Evolutionary conservation across 257 asterid genomes (phyloP).

Genomic region (Przewalskia tangutica): DNA sequence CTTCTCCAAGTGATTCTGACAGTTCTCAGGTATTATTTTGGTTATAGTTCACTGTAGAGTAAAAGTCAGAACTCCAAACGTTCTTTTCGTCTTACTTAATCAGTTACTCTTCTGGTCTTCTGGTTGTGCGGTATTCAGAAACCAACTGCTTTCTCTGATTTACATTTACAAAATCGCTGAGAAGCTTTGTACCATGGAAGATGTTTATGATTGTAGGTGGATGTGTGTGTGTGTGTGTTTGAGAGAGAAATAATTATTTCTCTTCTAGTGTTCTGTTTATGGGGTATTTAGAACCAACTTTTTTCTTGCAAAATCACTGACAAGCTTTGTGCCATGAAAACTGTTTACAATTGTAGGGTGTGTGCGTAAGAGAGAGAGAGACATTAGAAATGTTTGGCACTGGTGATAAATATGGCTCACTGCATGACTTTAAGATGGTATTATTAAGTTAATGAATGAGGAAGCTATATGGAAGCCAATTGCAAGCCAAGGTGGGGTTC

Average conservation of each 20-base stretch:
- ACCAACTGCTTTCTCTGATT: not conserved
- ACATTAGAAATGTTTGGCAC: not conserved
- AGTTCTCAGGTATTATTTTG: conserved; percentile 62
- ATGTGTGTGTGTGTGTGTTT: not conserved
- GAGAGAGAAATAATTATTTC: not conserved
- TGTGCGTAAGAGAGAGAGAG: not conserved
- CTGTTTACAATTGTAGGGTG: not conserved
- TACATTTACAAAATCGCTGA: not conserved
- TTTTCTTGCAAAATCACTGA: not conserved
- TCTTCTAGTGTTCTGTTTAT: not conserved
- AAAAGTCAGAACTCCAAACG: not conserved
- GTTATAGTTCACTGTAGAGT: not conserved
- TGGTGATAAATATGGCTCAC: not conserved
- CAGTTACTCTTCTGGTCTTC: not conserved
- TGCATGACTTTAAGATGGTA: not conserved
- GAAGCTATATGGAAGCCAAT: not conserved
- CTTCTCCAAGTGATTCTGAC: conserved; percentile 76
- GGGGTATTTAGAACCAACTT: not conserved
- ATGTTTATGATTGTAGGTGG: not conserved
- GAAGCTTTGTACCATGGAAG: not conserved
- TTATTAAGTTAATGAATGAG: not conserved
- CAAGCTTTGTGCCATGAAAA: not conserved
- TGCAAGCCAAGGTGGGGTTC: not conserved
- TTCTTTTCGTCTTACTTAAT: not conserved
- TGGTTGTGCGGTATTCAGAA: not conserved